Percentiles rank a stretch among this genome's conserved stretches.
Conservation (phyloP, 106 monocot species). For the Dioscorea zingiberensis region DNA sequence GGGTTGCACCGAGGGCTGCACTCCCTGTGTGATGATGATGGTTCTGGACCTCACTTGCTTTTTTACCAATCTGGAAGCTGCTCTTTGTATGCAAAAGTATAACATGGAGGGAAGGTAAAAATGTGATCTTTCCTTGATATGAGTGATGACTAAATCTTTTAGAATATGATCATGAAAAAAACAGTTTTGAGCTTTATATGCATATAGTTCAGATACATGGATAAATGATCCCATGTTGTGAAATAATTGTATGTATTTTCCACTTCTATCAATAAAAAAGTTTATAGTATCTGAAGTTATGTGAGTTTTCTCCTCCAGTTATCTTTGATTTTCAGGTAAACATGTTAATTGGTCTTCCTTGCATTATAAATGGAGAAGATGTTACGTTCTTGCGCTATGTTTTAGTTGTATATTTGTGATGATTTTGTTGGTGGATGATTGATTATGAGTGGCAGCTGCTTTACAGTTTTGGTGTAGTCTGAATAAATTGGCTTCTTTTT, state of each 20-base stretch:
- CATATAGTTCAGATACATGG: not conserved
- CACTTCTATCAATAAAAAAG: not conserved
- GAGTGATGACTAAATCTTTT: not conserved
- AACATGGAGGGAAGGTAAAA: constrained; percentile 8
- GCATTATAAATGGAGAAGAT: not conserved
- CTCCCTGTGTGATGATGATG: constrained; percentile 27
- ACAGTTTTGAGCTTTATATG: not conserved
- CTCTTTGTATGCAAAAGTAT: not conserved
- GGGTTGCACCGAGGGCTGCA: constrained; percentile 12
- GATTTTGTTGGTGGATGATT: not conserved
- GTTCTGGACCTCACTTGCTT: not conserved
- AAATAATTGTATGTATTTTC: not conserved
- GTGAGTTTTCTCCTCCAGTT: not conserved
- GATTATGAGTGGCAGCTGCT: too few species aligned
- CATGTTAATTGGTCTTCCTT: not conserved
- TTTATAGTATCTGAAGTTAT: not conserved
- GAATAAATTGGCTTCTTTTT: too few species aligned
- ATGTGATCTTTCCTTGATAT: constrained; percentile 2
- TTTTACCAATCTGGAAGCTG: not conserved
- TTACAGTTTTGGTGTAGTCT: too few species aligned
- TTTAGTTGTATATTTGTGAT: not conserved
- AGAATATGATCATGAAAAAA: not conserved
- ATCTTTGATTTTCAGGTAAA: not conserved
- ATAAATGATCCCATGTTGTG: not conserved
- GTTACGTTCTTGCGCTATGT: not conserved